Evolutionary conservation across 1,139 yeast genomes (phyloP), one percentile per base, ranked within the genome.

Genomic region (Yamadazyma oceani): DNA sequence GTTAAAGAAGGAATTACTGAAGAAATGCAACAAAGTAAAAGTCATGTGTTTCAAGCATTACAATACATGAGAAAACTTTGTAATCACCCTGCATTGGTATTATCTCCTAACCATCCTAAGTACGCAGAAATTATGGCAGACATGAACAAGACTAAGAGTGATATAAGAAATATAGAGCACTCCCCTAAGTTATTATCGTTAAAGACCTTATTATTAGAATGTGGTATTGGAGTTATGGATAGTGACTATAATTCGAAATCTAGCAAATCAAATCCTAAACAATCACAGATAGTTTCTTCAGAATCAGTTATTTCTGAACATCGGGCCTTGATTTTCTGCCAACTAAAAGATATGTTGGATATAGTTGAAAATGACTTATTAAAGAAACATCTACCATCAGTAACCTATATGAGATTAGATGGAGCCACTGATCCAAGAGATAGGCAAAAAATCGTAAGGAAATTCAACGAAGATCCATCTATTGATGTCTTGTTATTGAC

Each of bases 21-120:
- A 12, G 66, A 58, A 14, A 62, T 58, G 32, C 69, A 66, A 44
- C 76, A 73, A 36, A 79, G 78, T 38, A 88, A 89, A 56, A 89
- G 90, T 40, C 98, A 94, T 58, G 89, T 94, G 43, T 94, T 94
- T 82, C 98, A 92, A 60, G 97, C 96, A 0, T 74, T 94, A 50
- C 97, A 94, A 59, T 94, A 94, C 57, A 89, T 94, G 97, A 77
- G 98, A 48, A 94, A 94, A 60, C 70, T 94, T 39, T 94, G 98
- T 67, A 94, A 94, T 56, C 98, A 92, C 62, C 98, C 98, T 6
- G 86, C 96, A 3, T 75, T 94, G 45, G 97, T 94, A n/a, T 65
- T 90, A 41, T 80, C 87, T 19, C 80, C 85, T 11, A 78, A 78
- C 43, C 97, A 89, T 63, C 98, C 98, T 2, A 89, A 88, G 57